phyloP scores from a whole-genome alignment of 768 basidiomycete species.

The Collybia nuda region DNA sequence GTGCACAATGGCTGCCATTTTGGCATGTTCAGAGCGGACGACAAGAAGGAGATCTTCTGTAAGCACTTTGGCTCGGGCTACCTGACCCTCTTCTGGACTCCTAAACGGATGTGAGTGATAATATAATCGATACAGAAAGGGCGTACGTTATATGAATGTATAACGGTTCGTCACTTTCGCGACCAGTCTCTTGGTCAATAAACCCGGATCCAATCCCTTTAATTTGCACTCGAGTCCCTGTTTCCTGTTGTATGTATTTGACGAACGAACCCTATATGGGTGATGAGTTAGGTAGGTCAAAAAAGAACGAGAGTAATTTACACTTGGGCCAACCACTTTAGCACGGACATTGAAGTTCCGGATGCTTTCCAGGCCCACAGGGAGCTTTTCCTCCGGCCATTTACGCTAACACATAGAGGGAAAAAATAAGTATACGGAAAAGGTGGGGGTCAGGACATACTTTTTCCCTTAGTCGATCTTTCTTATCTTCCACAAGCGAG shows the following conservation, averaged over 20 bases:
- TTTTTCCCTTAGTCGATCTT: constrained; percentile 63
- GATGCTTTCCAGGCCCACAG: constrained; percentile 85
- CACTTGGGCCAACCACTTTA: constrained; percentile 94
- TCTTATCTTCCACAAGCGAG: constrained; percentile 76
- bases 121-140: constrained; percentile 35
- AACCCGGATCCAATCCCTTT: constrained; percentile 96
- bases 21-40: constrained; percentile 83
- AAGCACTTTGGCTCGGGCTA: constrained; percentile 75
- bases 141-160: constrained; percentile 93
- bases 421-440: neutral
- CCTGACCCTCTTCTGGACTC: constrained; percentile 82
- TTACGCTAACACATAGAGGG: constrained; percentile 62
- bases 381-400: constrained; percentile 97
- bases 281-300: neutral
- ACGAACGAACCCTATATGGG: constrained; percentile 83
- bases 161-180: constrained; percentile 81
- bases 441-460: constrained; percentile 30
- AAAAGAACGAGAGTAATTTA: constrained; percentile 33
- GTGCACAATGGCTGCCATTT: constrained; percentile 60
- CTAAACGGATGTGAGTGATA: constrained; percentile 2
- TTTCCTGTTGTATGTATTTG: constrained; percentile 97
- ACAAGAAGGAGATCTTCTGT: constrained; percentile 84
- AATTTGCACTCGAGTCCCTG: constrained; percentile 94
- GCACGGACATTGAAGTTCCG: constrained; percentile 97
- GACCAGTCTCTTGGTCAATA: constrained; percentile 83